Evolutionary conservation across 208 protist species (phyloP), one percentile per base, ranked within the genome.

Genomic region (Crithidia fasciculata): DNA sequence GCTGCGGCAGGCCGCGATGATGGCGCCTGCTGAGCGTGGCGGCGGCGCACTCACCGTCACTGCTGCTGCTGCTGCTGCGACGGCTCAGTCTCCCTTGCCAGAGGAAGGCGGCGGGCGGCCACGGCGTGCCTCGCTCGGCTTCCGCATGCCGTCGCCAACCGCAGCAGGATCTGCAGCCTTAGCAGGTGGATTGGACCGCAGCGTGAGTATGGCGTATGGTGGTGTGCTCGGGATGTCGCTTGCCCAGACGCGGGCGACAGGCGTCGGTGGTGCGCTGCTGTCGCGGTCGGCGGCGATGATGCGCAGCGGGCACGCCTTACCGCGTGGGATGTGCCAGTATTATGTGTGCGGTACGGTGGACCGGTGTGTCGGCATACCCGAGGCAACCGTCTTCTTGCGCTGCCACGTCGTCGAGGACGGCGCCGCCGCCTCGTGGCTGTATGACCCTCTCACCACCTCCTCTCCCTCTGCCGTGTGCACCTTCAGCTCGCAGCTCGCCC

Each of bases 401-500:
- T 91, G 85, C 40, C 78, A 90, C 47, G 69, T 88, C 53, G 56
- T 83, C 12, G 78, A 77, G 40, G 78, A 85, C n/a, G 64, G 41
- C n/a, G 57, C 36, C 7, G 59, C 53, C 12, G 5, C 43, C 13
- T 8, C 69, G 56, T 54, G 47, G 41, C 36, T 60, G 56, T 43
- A 68, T 54, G 52, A 53, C 45, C 52, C 53, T 10, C 37, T 63
- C 44, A 44, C 72, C 40, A 47, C 67, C 7, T 62, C 67, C 7
- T 69, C 72, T 18, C 55, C 67, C 15, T 47, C 53, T 12, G 58
- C 18, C 47, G 66, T 56, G 37, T 57, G 12, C 47, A 63, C 53
- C 28, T 88, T 95, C 60, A 88, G 58, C 39, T 86, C 90, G 12
- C 90, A 95, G 64, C 77, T 95, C 16, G 77, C 86, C 57, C 80